phyloP scores from a whole-genome alignment of 345 rosid genomes.

The Ceriops zippeliana region DNA sequence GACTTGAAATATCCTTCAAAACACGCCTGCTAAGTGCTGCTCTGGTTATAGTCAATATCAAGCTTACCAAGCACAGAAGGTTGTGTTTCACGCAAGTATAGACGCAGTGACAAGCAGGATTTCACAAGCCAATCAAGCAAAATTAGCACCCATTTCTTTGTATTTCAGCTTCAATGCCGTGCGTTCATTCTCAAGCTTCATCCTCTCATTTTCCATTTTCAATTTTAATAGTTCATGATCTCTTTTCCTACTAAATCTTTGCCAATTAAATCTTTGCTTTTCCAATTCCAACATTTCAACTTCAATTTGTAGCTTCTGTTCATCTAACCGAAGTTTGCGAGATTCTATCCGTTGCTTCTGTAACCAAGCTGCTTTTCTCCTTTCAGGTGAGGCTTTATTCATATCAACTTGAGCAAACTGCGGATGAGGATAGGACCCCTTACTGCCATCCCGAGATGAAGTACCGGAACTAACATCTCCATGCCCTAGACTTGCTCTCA shows the following conservation, averaged over 20 bases:
- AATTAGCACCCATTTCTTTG: conserved; percentile 44
- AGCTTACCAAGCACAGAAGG: conserved; percentile 29
- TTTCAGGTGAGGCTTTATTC: conserved; percentile 48
- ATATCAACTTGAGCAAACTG: conserved; percentile 46
- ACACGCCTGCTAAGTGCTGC: conserved; percentile 10
- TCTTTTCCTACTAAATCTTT: conserved; percentile 71
- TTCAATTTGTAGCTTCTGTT: conserved; percentile 75
- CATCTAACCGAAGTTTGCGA: conserved; percentile 65
- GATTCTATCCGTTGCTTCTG: conserved; percentile 73
- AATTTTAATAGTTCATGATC: conserved; percentile 69
- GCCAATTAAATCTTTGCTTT: conserved; percentile 79
- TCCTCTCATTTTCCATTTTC: conserved; percentile 80
- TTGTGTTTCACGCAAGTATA: conserved; percentile 4
- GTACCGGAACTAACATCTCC: conserved; percentile 48
- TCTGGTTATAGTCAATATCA: conserved; percentile 22
- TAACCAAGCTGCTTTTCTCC: conserved; percentile 39
- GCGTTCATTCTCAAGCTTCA: conserved; percentile 84
- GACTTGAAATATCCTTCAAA: conserved; percentile 9
- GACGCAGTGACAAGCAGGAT: conserved; percentile 7
- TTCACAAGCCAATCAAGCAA: conserved; percentile 11
- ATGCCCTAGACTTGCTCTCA: conserved; percentile 47
- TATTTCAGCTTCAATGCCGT: conserved; percentile 64
- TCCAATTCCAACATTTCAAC: conserved; percentile 75
- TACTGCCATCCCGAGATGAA: conserved; percentile 38
- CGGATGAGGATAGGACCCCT: conserved; percentile 35